Base-by-base conservation (phyloP, 2,329 filamentous ascomycete genomes). In the Botryotinia calthae region DNA sequence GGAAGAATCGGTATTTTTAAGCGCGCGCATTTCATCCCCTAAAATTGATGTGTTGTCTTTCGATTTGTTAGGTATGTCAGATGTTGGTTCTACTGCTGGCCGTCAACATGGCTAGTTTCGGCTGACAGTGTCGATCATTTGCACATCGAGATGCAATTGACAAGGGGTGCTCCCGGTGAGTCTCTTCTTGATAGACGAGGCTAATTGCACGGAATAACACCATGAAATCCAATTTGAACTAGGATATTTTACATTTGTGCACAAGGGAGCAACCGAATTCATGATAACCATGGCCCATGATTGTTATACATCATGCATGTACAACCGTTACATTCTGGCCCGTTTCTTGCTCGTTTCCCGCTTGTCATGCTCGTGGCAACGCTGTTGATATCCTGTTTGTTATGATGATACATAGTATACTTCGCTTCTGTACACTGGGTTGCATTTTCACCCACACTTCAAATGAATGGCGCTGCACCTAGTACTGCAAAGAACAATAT, bases 301-400 rank as follows among this genome's bases (percentile, higher is more conserved):
- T 28, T 61, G 42, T 70, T 28, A 69, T n/a, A 59, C 66, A 69
- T 69, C 25, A 51, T 51, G 54, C 66, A 69, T 61, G 22, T 71
- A 34, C 58, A 72, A 48, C 28, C 28, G 70, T 51, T 67, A 67
- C 70, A 67, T 72, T 46, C 28, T 44, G 22, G 31, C 28, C 51
- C 62, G 40, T 67, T 46, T 44, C 34, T 70, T 59, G 22, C 70
- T 48, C 62, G 40, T 67, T 46, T 44, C 34, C 63, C 51, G 22
- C 70, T 48, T 61, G 42, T 67, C 46, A 31, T 72, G 62, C 62
- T 72, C 70, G 70, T 72, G 70, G 62, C 70, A 67, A 67, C 70
- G 62, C 51, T 67, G 69, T 58, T 37, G 8, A 59, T 67, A 51
- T 67, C 51, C 51, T 66, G 44, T 66, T 48, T 40, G 46, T 44